Evolutionary conservation across 768 basidiomycete species (phyloP).

Genomic region (Mrakia blollopis): DNA sequence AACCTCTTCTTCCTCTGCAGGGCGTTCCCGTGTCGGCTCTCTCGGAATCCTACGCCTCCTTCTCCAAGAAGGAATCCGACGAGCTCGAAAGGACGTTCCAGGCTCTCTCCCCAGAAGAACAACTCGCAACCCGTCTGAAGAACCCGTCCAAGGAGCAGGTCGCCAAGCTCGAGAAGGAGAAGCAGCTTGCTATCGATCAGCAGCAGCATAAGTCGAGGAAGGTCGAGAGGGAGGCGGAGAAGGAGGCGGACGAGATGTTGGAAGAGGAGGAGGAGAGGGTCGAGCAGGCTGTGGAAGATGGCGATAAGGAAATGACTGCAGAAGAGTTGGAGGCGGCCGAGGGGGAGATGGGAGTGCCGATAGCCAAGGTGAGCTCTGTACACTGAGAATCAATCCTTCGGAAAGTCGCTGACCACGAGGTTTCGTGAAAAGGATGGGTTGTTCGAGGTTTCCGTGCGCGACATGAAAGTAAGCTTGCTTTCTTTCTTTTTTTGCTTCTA

Average conservation of each 20-base stretch:
- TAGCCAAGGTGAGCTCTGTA: background rate
- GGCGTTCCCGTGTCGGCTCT: constrained; percentile 25
- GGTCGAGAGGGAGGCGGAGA: background rate
- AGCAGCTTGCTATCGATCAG: constrained; percentile 1
- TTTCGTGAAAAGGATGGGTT: constrained; percentile 12
- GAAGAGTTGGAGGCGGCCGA: background rate
- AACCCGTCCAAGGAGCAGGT: constrained; percentile 25
- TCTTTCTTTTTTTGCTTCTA: background rate
- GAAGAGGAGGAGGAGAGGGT: background rate
- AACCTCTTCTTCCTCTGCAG: background rate
- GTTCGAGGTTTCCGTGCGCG: constrained; percentile 29
- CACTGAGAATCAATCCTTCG: too few species aligned
- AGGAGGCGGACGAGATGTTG: constrained; percentile 10
- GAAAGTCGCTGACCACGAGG: too few species aligned
- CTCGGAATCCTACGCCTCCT: constrained; percentile 21
- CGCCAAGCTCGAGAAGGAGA: background rate
- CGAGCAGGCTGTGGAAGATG: background rate
- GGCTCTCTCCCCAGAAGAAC: constrained; percentile 4
- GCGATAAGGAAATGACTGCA: background rate
- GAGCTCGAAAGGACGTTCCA: constrained; percentile 27
- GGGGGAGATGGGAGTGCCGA: constrained; percentile 22
- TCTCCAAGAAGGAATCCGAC: constrained; percentile 14
- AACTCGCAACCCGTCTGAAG: background rate
- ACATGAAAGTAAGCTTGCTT: constrained; percentile 23
- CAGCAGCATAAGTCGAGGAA: background rate